Evolutionary conservation across 1,139 yeast genomes (phyloP).

Genomic region (Pichia sp.): DNA sequence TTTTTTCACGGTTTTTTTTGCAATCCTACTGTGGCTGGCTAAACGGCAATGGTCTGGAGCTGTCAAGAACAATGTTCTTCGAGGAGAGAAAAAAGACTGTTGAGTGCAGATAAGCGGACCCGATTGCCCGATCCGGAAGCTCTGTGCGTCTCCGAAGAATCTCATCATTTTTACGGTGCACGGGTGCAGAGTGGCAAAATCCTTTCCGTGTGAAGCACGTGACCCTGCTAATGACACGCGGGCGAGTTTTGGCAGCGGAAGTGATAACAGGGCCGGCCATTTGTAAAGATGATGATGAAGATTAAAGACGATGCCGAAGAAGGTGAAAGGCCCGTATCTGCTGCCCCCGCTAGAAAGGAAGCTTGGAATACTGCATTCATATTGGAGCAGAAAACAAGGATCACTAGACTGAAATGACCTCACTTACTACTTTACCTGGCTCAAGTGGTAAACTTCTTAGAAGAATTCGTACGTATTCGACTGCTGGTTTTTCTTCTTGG

Average conservation of each 20-base stretch:
- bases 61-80: too few species aligned
- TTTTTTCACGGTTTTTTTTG: too few species aligned
- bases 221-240: neutral
- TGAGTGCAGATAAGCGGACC: neutral
- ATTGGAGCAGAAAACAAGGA: too few species aligned
- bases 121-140: constrained; percentile 1
- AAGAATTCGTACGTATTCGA: constrained; percentile 51
- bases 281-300: neutral
- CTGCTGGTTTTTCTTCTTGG: neutral
- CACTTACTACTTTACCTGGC: constrained; percentile 30
- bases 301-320: neutral
- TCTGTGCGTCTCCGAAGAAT: neutral
- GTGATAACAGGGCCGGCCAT: neutral
- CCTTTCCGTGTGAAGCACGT: too few species aligned
- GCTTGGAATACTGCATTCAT: too few species aligned
- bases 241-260: neutral
- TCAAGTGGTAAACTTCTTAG: constrained; percentile 58
- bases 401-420: constrained; percentile 21
- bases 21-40: neutral
- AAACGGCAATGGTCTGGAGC: neutral
- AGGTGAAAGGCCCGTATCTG: neutral
- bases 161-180: neutral
- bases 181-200: too few species aligned
- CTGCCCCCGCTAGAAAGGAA: too few species aligned
- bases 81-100: neutral